These are phyloP conservation scores for Podaxis sp. DNA, from an alignment of 768 basidiomycete species.

Conservation along the genomic window DNA sequence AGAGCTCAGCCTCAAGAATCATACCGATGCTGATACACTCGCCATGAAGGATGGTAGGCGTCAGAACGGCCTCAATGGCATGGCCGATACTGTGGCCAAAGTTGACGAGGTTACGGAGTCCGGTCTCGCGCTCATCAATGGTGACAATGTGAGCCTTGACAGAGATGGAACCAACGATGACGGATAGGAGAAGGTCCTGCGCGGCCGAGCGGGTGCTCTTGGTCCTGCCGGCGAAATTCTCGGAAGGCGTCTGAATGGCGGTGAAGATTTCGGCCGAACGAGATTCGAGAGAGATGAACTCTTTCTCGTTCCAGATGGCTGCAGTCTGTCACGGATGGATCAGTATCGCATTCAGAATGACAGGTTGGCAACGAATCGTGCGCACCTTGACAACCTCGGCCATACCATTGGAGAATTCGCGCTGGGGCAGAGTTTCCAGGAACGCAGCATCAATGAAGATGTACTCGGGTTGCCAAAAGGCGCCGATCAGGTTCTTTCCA, in stretches of 20 bases:
- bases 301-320: constrained; percentile 95
- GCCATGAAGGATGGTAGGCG: constrained; percentile 91
- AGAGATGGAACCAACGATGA: constrained; percentile 90
- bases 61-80: constrained; percentile 95
- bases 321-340: constrained; percentile 68
- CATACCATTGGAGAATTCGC: constrained; percentile 99
- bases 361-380: constrained; percentile 11
- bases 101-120: constrained; percentile 97
- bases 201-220: constrained; percentile 65
- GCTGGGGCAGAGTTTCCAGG: constrained; percentile 85
- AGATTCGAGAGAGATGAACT: constrained; percentile 88
- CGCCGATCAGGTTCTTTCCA: constrained; percentile 97
- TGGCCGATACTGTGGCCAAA: constrained; percentile 99
- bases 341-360: constrained; percentile 1
- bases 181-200: constrained; percentile 84
- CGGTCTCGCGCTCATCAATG: constrained; percentile 94
- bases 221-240: constrained; percentile 55
- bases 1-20: constrained; percentile 94
- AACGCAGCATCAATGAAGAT: constrained; percentile 98
- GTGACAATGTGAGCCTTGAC: constrained; percentile 98
- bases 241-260: constrained; percentile 76
- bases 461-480: constrained; percentile 97
- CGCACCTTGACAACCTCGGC: constrained; percentile 95
- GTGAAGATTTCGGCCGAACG: constrained; percentile 81
- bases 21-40: constrained; percentile 96